Evolutionary conservation across 257 asterid genomes (phyloP).

Genomic region (Primulina tabacum): DNA sequence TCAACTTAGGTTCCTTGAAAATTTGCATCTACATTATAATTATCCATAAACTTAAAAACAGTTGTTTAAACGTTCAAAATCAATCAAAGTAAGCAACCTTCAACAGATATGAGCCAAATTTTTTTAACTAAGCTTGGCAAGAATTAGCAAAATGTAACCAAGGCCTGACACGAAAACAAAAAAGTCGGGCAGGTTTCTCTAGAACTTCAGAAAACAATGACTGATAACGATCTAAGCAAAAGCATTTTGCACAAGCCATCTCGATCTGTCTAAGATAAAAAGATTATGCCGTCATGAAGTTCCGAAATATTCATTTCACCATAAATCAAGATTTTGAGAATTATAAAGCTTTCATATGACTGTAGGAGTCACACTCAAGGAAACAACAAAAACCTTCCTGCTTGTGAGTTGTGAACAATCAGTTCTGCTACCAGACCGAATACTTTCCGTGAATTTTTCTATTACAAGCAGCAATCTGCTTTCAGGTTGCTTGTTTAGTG

Average conservation of each 20-base stretch:
- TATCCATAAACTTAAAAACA: too few species aligned
- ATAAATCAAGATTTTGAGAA: background rate
- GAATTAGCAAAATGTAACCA: background rate
- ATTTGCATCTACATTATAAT: too few species aligned
- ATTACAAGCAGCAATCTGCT: background rate
- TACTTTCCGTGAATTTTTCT: background rate
- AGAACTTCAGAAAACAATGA: background rate
- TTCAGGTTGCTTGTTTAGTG: background rate
- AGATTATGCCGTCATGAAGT: background rate
- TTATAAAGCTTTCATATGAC: background rate
- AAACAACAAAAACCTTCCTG: background rate
- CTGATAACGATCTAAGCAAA: background rate
- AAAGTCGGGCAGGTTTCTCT: background rate
- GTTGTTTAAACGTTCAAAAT: too few species aligned
- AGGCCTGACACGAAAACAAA: background rate
- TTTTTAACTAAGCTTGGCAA: too few species aligned
- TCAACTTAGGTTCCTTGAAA: too few species aligned
- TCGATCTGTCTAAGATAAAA: background rate
- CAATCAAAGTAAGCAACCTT: too few species aligned
- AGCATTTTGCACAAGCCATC: background rate
- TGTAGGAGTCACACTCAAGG: background rate
- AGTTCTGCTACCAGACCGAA: background rate
- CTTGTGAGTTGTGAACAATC: too few species aligned
- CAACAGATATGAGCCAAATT: too few species aligned
- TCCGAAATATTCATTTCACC: background rate